A percentile compares a stretch with the other conserved stretches of the same genome.
These are phyloP conservation scores for Ophiostoma tasmaniense DNA, from an alignment of 2,329 filamentous ascomycete species.

Conservation along the genomic window DNA sequence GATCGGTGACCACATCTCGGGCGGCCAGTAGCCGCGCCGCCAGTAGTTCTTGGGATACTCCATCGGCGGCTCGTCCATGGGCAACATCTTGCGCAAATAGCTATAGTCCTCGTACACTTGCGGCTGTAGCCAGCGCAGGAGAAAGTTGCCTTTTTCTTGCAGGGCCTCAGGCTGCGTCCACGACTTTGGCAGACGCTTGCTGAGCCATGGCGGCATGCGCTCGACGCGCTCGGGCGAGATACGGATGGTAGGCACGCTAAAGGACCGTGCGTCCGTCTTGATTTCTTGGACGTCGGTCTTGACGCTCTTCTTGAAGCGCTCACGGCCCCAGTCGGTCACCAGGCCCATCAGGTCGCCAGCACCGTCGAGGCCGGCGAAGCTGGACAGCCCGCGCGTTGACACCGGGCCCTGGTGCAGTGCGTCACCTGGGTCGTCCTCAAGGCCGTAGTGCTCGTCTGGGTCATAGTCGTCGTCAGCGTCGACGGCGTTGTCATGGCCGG, in stretches of 20 bases:
- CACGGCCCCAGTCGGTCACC: constrained; percentile 23
- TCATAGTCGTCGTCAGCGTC: neutral
- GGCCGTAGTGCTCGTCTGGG: constrained; percentile 19
- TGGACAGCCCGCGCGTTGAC: constrained; percentile 23
- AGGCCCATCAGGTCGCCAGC: constrained; percentile 23
- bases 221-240: neutral
- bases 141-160: constrained; percentile 35
- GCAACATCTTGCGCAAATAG: constrained; percentile 40
- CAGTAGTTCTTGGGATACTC: constrained; percentile 34
- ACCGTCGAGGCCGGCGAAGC: constrained; percentile 25
- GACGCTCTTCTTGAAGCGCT: constrained; percentile 19
- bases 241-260: constrained; percentile 18
- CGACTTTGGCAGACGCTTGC: neutral
- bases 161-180: neutral
- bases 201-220: neutral
- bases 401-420: constrained; percentile 21
- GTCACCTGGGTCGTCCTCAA: constrained; percentile 34
- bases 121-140: constrained; percentile 50
- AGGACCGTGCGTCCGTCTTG: constrained; percentile 23
- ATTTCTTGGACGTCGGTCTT: constrained; percentile 21
- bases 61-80: constrained; percentile 2
- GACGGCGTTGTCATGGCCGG: neutral
- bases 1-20: constrained; percentile 51
- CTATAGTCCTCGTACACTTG: constrained; percentile 52
- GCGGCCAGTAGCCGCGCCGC: constrained; percentile 61